Percentiles rank a stretch among this genome's conserved stretches.
Conservation (phyloP, 768 basidiomycete species). For the Psilocybe azurescens region DNA sequence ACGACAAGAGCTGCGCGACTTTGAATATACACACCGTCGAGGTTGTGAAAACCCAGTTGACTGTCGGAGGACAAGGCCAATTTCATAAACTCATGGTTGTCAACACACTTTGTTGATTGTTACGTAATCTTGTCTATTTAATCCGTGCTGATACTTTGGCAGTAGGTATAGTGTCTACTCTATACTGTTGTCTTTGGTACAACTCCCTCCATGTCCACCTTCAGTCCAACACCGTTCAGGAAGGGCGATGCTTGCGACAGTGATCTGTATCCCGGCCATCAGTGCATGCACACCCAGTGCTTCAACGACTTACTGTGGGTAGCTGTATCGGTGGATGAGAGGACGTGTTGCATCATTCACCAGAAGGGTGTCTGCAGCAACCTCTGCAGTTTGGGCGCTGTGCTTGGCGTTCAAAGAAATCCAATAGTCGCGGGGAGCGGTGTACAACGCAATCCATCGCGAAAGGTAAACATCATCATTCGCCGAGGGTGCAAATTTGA, state of each 20-base stretch:
- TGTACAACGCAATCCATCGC: slow-evolving; percentile 66
- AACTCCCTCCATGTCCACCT: slow-evolving; percentile 37
- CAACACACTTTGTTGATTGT: slow-evolving; percentile 22
- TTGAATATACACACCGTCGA: slow-evolving; percentile 20
- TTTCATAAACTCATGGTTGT: slow-evolving; percentile 22
- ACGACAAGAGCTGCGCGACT: slow-evolving; percentile 17
- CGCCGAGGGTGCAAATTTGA: slow-evolving; percentile 72
- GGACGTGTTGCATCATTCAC: slow-evolving; percentile 49
- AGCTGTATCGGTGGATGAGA: slow-evolving; percentile 66
- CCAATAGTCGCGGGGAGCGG: slow-evolving; percentile 60
- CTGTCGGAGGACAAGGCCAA: slow-evolving; percentile 13
- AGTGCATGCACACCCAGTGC: neutral
- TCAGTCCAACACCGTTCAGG: slow-evolving; percentile 59
- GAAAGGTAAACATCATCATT: slow-evolving; percentile 68
- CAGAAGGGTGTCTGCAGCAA: slow-evolving; percentile 47
- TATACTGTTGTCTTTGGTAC: slow-evolving; percentile 37
- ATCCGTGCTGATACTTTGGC: neutral
- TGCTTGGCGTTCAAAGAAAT: slow-evolving; percentile 60
- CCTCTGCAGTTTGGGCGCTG: slow-evolving; percentile 48
- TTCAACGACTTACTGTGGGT: slow-evolving; percentile 70
- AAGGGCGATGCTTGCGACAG: slow-evolving; percentile 68
- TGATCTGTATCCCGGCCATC: slow-evolving; percentile 40
- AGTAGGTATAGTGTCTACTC: slow-evolving; percentile 1
- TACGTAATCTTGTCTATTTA: slow-evolving; percentile 19
- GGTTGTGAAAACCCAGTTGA: slow-evolving; percentile 10